A percentile compares a stretch with the other conserved stretches of the same genome.
phyloP scores from a whole-genome alignment of 371 early-diverging fungal species.

The Nosema granulosis region DNA sequence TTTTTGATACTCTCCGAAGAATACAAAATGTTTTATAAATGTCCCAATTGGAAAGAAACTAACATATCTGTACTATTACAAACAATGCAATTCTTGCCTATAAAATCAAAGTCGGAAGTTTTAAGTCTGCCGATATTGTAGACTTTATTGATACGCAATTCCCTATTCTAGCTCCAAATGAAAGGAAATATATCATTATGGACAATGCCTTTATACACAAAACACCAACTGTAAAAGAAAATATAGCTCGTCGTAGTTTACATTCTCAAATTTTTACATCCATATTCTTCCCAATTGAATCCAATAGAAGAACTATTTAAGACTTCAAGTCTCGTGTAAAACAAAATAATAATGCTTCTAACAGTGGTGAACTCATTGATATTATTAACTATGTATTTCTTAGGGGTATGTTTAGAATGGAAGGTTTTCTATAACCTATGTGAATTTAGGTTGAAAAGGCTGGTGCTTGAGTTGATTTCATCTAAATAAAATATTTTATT shows the following conservation, averaged over 20 bases:
- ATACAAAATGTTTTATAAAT: background rate
- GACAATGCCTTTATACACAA: no score
- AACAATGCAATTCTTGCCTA: background rate
- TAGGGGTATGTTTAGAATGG: background rate
- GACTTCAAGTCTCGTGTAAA: background rate
- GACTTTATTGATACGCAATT: conserved; percentile 11
- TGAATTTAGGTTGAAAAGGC: background rate
- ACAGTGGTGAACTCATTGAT: background rate
- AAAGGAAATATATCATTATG: no score
- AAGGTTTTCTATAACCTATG: background rate
- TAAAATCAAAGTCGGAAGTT: background rate
- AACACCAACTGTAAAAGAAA: no score
- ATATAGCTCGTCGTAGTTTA: no score
- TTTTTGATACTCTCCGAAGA: background rate
- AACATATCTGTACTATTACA: background rate
- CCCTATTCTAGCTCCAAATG: no score
- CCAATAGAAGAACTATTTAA: background rate
- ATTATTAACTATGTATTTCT: background rate
- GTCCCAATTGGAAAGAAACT: conserved; percentile 5
- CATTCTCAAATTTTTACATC: background rate
- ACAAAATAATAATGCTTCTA: background rate
- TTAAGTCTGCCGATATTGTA: background rate
- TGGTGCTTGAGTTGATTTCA: background rate
- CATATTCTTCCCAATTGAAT: background rate
- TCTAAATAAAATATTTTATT: no score